Base-by-base conservation (phyloP, 345 rosid genomes). In the Dimocarpus longan region DNA sequence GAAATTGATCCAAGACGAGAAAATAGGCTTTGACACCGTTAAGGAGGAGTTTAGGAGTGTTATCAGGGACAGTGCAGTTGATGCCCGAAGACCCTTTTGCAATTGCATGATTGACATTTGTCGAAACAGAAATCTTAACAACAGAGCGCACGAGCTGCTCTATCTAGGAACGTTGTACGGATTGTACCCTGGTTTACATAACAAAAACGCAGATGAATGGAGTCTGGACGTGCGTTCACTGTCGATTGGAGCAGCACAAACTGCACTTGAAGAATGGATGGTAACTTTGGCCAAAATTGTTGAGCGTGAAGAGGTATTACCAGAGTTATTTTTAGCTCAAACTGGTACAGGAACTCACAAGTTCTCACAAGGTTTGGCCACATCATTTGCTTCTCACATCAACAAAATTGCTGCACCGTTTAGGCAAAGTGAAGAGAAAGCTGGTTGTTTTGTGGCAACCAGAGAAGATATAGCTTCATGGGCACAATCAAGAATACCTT, bases 191-290 rank as follows among this genome's bases (percentile, higher is more conserved):
- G 93, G 91, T 62, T 66, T 95, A 75, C 96, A 95, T 81, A 85
- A 87, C 86, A 91, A 86, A 80, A 93, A 92, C 1, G 71, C 56
- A 32, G 75, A 83, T 3, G 98, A 95, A 74, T 95, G 99, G 99
- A 89, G 88, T 84, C 70, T 95, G 68, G 97, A 95, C 73, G 97
- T 92, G 9, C 86, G 98, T 62, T 95, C 96, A 1, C 85, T 95
- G 21, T 93, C 99, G 1, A 81, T 90, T 8, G 98, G 99, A 44
- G 98, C 98, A 21, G 99, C 99, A 0, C 89, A 88, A 43, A 92
- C 99, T 0, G 98, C 99, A 1, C 88, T 93, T 0, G 97, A 95
- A 86, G 97, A 93, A 70, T 95, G 98, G 99, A 87, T 95, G 88
- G 89, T 85, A 66, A 91, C 96, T 28, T 76, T 91, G 76, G 87